These are phyloP conservation scores for Stromatinia cepivora DNA, from an alignment of 2,329 filamentous ascomycete genomes.

Conservation along the genomic window DNA sequence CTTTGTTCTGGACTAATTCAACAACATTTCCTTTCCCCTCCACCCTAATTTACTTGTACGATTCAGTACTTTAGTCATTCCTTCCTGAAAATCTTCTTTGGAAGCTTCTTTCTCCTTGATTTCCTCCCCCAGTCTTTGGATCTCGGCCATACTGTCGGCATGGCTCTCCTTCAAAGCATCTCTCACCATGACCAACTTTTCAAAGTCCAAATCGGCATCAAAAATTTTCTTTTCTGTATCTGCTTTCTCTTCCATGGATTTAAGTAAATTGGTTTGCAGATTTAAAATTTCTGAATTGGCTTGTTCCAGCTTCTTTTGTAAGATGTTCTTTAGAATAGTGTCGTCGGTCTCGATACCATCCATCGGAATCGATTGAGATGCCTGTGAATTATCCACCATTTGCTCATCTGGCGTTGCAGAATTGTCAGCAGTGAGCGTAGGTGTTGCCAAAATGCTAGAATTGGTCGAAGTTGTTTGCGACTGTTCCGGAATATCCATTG, in stretches of 20 bases:
- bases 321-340: too few species aligned
- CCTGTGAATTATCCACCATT: background rate
- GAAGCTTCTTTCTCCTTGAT: background rate
- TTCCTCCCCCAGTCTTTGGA: background rate
- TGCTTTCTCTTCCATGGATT: background rate
- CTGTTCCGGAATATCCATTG: background rate
- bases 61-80: background rate
- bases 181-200: background rate
- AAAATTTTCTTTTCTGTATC: background rate
- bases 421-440: too few species aligned
- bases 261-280: background rate
- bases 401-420: too few species aligned
- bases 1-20: too few species aligned
- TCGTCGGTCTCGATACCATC: background rate
- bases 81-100: background rate
- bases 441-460: background rate
- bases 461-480: background rate
- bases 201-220: background rate
- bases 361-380: background rate
- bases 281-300: background rate
- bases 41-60: background rate
- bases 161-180: background rate
- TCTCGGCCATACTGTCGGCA: background rate
- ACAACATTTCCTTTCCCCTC: background rate
- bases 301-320: background rate